phyloP scores from a whole-genome alignment of 2,329 filamentous ascomycete species.

The Knufia fluminis region DNA sequence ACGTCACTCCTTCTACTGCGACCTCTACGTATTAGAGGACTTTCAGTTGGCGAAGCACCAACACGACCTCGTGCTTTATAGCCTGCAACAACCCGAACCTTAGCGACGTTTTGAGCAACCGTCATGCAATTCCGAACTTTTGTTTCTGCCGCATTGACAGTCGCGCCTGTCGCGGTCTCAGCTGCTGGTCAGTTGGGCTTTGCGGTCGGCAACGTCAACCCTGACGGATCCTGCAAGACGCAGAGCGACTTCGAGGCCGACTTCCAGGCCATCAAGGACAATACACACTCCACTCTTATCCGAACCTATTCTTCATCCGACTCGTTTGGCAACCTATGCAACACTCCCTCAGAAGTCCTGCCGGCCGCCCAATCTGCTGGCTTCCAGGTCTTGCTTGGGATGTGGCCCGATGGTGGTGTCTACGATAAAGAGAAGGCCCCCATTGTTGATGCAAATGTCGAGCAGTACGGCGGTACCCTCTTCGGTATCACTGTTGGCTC shows the following conservation, averaged over 20 bases:
- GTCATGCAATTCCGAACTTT: conserved; percentile 40
- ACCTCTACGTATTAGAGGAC: background rate
- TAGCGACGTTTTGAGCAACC: conserved; percentile 3
- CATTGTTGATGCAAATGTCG: conserved; percentile 36
- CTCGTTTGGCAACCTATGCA: conserved; percentile 36
- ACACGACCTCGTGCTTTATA: background rate
- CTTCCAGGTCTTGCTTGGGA: conserved; percentile 60
- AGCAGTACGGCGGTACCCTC: conserved; percentile 48
- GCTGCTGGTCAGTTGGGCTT: conserved; percentile 53
- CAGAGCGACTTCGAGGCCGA: conserved; percentile 55
- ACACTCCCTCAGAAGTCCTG: conserved; percentile 53
- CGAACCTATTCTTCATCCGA: conserved; percentile 59
- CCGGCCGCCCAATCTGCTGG: conserved; percentile 56
- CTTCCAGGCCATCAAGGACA: conserved; percentile 49
- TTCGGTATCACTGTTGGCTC: conserved; percentile 63
- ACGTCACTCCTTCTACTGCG: conserved; percentile 8
- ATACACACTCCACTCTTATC: conserved; percentile 47
- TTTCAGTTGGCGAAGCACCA: background rate
- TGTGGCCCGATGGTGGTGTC: conserved; percentile 60
- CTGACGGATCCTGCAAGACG: conserved; percentile 54
- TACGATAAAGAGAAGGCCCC: conserved; percentile 54
- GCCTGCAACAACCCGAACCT: background rate
- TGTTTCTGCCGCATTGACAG: conserved; percentile 33
- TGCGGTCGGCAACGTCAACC: conserved; percentile 55
- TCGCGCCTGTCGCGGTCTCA: conserved; percentile 40